Percentiles rank a stretch among this genome's conserved stretches.
Evolutionary conservation across 2,329 filamentous ascomycete species (phyloP).

Genomic region (Trichoderma sp.): DNA sequence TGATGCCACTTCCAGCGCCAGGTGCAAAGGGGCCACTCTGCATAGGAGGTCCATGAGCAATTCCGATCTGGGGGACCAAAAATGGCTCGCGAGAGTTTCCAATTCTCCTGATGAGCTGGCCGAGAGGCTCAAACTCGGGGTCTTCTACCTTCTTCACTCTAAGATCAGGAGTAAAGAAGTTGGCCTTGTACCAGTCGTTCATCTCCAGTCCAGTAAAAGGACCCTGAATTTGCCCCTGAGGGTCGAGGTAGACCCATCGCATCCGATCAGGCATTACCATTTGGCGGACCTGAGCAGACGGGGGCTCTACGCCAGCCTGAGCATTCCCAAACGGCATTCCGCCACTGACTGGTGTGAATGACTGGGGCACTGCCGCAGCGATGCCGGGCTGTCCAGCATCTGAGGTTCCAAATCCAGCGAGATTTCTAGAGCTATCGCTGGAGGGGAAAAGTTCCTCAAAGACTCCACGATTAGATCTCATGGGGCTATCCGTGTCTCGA

Average conservation of each 20-base stretch:
- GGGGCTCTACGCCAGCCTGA: constrained; percentile 44
- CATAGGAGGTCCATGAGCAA: constrained; percentile 76
- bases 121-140: constrained; percentile 87
- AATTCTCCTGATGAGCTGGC: constrained; percentile 90
- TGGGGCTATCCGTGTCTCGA: constrained; percentile 59
- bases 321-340: constrained; percentile 37
- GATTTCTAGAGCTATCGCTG: constrained; percentile 33
- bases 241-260: constrained; percentile 97
- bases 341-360: constrained; percentile 37
- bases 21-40: constrained; percentile 48
- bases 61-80: constrained; percentile 93
- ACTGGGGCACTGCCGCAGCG: constrained; percentile 34
- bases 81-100: constrained; percentile 97
- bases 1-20: constrained; percentile 57
- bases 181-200: constrained; percentile 99
- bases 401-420: constrained; percentile 37
- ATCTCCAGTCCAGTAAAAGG: constrained; percentile 97
- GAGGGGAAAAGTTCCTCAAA: constrained; percentile 56
- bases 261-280: constrained; percentile 99
- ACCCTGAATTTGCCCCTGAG: constrained; percentile 86
- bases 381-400: constrained; percentile 37
- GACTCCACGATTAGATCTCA: constrained; percentile 51
- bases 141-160: constrained; percentile 95
- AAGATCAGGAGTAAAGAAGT: constrained; percentile 93
- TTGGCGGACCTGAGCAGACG: constrained; percentile 70